Evolutionary conservation across 1,284 basidiomycete genomes (phyloP).

Genomic region (Sparassis latifolia): DNA sequence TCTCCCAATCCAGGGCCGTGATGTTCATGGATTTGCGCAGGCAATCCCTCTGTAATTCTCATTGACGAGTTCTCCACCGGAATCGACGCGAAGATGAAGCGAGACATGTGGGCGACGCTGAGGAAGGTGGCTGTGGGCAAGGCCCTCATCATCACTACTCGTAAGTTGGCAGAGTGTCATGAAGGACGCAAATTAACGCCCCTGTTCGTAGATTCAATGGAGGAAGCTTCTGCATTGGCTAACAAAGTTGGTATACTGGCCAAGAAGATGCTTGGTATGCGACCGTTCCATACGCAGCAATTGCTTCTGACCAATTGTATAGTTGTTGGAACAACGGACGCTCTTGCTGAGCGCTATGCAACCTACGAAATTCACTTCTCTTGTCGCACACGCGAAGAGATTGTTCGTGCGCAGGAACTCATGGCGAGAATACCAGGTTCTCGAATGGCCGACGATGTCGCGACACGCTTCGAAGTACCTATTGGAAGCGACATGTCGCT

Average conservation of each 20-base stretch:
- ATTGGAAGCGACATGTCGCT: conserved; percentile 41
- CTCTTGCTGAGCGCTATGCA: conserved; percentile 59
- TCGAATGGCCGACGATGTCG: conserved; percentile 66
- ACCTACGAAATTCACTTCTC: conserved; percentile 78
- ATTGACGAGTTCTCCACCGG: conserved; percentile 84
- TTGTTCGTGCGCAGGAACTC: conserved; percentile 46
- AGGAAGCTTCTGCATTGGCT: conserved; percentile 74
- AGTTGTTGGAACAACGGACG: conserved; percentile 64
- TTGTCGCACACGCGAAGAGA: conserved; percentile 55
- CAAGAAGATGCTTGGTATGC: conserved; percentile 57
- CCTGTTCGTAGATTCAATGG: conserved; percentile 61
- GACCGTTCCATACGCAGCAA: no score
- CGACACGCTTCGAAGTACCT: conserved; percentile 74
- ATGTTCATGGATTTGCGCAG: conserved; percentile 23
- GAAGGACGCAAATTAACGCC: background rate
- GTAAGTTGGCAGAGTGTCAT: conserved; percentile 30
- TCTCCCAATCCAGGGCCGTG: background rate
- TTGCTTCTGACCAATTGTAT: background rate
- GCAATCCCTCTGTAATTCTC: conserved; percentile 71
- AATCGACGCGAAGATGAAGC: conserved; percentile 77
- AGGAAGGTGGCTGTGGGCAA: conserved; percentile 58
- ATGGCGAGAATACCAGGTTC: conserved; percentile 61
- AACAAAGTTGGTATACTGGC: conserved; percentile 70
- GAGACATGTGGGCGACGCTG: conserved; percentile 76
- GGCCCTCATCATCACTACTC: conserved; percentile 64